phyloP scores from a whole-genome alignment of 2,329 filamentous ascomycete genomes.

The Aureobasidium pullulans region DNA sequence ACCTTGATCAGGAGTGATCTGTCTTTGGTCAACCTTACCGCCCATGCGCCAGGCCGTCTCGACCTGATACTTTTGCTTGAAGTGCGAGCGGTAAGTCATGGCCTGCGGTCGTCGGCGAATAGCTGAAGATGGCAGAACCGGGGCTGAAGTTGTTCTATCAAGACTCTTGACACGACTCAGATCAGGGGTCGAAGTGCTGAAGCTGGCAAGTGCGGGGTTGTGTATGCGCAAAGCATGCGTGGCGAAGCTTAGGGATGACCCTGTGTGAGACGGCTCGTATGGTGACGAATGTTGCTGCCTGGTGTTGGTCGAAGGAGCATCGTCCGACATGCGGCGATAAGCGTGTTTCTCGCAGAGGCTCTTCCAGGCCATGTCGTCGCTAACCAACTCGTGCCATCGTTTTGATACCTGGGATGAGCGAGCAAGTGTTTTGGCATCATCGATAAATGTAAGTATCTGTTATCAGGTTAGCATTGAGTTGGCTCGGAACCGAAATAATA shows the following conservation, averaged over 20 bases:
- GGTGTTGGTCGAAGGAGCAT: slow-evolving; percentile 14
- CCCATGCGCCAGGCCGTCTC: slow-evolving; percentile 95
- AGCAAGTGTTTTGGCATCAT: slow-evolving; percentile 89
- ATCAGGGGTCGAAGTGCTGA: slow-evolving; percentile 39
- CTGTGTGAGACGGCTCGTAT: slow-evolving; percentile 16
- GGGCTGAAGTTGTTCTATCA: slow-evolving; percentile 38
- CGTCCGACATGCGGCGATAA: slow-evolving; percentile 55
- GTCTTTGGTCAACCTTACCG: slow-evolving; percentile 71
- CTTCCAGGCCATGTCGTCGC: slow-evolving; percentile 98
- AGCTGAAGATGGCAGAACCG: slow-evolving; percentile 26
- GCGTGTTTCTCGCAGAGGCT: slow-evolving; percentile 93
- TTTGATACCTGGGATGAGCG: slow-evolving; percentile 93
- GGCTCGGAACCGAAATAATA: neutral
- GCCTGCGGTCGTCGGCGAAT: slow-evolving; percentile 50
- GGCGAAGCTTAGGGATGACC: slow-evolving; percentile 5
- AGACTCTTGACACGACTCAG: slow-evolving; percentile 47
- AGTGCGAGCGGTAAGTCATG: slow-evolving; percentile 88
- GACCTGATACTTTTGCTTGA: slow-evolving; percentile 94
- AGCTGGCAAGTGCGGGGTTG: slow-evolving; percentile 20
- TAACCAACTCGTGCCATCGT: slow-evolving; percentile 86
- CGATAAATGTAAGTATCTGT: slow-evolving; percentile 90
- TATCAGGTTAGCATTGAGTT: slow-evolving; percentile 9
- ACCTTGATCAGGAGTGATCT: slow-evolving; percentile 93
- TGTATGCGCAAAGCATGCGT: slow-evolving; percentile 6
- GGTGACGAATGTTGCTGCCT: slow-evolving; percentile 19